A percentile compares a stretch with the other conserved stretches of the same genome.
Conservation (phyloP, 495 filamentous ascomycete genomes). For the Thermochaetoides thermophila region DNA sequence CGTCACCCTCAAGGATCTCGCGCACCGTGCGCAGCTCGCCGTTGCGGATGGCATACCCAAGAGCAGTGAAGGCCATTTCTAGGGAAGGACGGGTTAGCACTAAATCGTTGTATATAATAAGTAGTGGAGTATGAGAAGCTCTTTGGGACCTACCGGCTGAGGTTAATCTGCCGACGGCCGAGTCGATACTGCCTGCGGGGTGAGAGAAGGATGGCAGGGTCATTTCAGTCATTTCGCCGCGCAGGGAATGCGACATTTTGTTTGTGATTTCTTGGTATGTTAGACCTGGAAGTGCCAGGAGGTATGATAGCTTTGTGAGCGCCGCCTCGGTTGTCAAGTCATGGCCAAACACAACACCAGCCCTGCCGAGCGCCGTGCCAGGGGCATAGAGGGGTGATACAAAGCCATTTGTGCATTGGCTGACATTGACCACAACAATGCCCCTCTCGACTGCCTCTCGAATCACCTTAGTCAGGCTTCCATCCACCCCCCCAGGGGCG, state of each 20-base stretch:
- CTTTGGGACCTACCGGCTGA: constrained; percentile 19
- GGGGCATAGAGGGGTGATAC: constrained; percentile 86
- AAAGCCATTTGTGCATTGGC: constrained; percentile 78
- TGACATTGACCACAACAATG: constrained; percentile 83
- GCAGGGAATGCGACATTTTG: constrained; percentile 60
- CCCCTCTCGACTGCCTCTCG: constrained; percentile 61
- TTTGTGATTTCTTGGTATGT: constrained; percentile 45
- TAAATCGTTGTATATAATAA: not conserved
- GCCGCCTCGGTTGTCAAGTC: constrained; percentile 92
- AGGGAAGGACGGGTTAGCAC: constrained; percentile 5
- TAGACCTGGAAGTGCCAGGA: constrained; percentile 56
- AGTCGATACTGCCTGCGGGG: constrained; percentile 37
- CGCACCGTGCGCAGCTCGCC: constrained; percentile 50
- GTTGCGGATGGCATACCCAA: constrained; percentile 69
- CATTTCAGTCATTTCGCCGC: constrained; percentile 78
- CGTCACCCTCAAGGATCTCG: constrained; percentile 51
- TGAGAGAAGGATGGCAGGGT: constrained; percentile 51
- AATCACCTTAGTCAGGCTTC: constrained; percentile 68
- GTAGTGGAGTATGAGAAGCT: not conserved
- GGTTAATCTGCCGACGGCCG: constrained; percentile 18
- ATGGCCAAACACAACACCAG: constrained; percentile 82
- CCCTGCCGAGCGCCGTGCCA: constrained; percentile 71
- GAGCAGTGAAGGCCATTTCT: constrained; percentile 47
- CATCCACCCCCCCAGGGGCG: constrained; percentile 73
- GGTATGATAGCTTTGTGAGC: constrained; percentile 81